Evolutionary conservation across 2,329 filamentous ascomycete species (phyloP), one percentile per base, ranked within the genome.

Genomic region (Epichloe amarillans): DNA sequence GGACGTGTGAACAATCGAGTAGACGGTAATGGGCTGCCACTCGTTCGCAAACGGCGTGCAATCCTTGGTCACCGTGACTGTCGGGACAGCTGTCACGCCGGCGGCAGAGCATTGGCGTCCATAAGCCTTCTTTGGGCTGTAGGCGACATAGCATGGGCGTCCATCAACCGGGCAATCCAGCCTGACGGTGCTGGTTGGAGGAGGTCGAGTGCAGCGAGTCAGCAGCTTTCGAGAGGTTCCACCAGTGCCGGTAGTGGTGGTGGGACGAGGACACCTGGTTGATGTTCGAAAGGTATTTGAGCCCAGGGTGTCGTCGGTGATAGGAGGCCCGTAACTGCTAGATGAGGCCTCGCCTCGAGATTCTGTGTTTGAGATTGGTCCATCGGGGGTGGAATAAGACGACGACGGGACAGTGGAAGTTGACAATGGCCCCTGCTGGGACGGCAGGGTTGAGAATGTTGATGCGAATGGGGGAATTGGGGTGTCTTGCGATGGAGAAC

Each of bases 1-100:
- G 21, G 69, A 64, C 3, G 73, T 75, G 61, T 77, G 68, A 17
- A 75, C 60, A 37, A 77, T 65, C 3, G 68, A 70, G 60, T 69
- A 74, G 10, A 68, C 58, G 1, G 65, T 72, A 4, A 67, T 53
- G 6, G 62, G 60, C 43, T 68, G 64, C 19, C 3, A 4, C 17
- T 58, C 52, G 2, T 52, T 51, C 5, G 55, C 48, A 0, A 65
- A 51, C n/a, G 59, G 57, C 12, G 65, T 70, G 55, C 71, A 72
- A 5, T 61, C 56, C 12, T 60, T 48, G n/a, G 36, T 17, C 15
- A 39, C 53, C 12, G 56, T 54, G 3, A 55, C 44, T 49, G 55
- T 54, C 30, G 53, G 40, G 40, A 33, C 3, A 21, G 26, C 12
- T 21, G 8, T 40, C 1, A 7, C 5, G 14, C 21, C 7, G 38